Percentiles rank a stretch among this genome's conserved stretches.
phyloP scores from a whole-genome alignment of 164 flowering plant genomes.

The Magnolia changhungtana region DNA sequence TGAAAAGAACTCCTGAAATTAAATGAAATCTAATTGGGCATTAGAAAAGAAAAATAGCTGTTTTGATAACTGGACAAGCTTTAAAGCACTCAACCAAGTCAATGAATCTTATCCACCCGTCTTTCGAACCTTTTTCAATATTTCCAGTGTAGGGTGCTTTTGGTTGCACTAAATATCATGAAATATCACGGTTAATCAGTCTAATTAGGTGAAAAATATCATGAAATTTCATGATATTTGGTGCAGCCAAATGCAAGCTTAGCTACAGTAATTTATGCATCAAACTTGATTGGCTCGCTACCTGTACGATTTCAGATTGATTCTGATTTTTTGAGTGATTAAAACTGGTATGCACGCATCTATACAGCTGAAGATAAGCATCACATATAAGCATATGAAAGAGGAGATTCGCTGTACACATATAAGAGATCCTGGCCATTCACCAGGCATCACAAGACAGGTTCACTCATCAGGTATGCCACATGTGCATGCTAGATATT shows the following conservation, averaged over 20 bases:
- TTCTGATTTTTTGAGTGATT: background rate
- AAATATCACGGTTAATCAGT: too few relatives aligned
- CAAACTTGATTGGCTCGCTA: background rate
- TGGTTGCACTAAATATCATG: too few relatives aligned
- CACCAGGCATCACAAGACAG: background rate
- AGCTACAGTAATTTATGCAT: background rate
- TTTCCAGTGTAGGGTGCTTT: too few relatives aligned
- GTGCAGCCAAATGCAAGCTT: too few relatives aligned
- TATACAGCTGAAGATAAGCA: too few relatives aligned
- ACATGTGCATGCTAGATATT: background rate
- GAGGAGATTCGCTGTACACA: background rate
- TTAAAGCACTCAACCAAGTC: background rate
- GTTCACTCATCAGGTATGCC: background rate
- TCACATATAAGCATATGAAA: background rate
- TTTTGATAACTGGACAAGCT: background rate
- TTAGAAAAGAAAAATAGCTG: background rate
- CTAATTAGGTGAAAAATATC: too few relatives aligned
- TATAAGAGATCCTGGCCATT: background rate
- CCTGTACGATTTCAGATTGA: background rate
- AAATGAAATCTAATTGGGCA: background rate
- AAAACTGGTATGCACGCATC: background rate
- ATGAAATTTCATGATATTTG: too few relatives aligned
- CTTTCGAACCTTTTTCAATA: background rate
- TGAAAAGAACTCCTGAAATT: constrained; percentile 72
- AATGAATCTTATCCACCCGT: background rate